These are phyloP conservation scores for Iberis pinnata DNA, from an alignment of 345 rosid genomes.

Conservation along the genomic window DNA sequence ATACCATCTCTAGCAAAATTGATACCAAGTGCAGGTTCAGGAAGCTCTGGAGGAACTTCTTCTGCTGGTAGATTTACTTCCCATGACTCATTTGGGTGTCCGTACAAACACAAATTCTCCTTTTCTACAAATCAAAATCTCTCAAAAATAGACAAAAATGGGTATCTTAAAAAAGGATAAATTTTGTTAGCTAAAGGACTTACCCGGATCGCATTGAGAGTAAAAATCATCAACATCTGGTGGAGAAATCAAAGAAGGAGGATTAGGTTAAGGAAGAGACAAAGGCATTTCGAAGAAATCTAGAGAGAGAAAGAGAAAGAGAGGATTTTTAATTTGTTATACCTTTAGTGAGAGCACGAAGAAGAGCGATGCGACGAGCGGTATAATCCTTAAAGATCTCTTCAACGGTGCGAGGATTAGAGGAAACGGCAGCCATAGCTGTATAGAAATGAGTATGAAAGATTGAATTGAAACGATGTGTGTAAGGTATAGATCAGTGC, in stretches of 20 bases:
- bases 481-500: conserved; percentile 24
- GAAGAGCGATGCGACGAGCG: conserved; percentile 69
- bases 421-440: conserved; percentile 36
- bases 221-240: conserved; percentile 92
- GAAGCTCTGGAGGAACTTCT: conserved; percentile 96
- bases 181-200: not conserved
- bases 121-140: conserved; percentile 45
- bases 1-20: conserved; percentile 97
- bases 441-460: conserved; percentile 9
- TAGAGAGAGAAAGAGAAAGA: not conserved
- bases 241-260: not conserved
- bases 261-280: not conserved
- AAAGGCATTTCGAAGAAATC: conserved; percentile 15
- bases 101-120: conserved; percentile 94
- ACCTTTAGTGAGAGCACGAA: conserved; percentile 92
- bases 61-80: conserved; percentile 92
- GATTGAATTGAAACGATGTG: conserved; percentile 1
- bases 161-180: conserved; percentile 1
- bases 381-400: conserved; percentile 87
- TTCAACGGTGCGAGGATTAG: conserved; percentile 85
- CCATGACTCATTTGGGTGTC: conserved; percentile 89
- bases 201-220: conserved; percentile 96
- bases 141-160: not conserved
- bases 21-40: conserved; percentile 96
- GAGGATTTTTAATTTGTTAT: not conserved